Conservation (phyloP, 169 alveolate species). For the Eimeria mitis region DNA sequence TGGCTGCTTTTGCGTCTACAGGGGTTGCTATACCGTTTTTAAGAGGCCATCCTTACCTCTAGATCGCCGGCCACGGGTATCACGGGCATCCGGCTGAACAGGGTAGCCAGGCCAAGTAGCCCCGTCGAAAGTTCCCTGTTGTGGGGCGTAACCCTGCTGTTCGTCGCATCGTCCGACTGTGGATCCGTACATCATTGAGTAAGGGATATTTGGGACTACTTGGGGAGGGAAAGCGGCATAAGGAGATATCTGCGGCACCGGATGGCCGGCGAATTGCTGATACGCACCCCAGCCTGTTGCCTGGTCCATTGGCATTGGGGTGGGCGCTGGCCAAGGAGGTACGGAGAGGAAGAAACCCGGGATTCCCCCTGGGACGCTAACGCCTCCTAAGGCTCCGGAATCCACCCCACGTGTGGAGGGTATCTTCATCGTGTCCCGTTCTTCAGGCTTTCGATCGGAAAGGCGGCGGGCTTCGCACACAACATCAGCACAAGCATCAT, state of each 20-base stretch:
- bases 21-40: neutral
- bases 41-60: constrained; percentile 6
- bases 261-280: neutral
- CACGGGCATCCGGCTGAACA: constrained; percentile 19
- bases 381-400: constrained; percentile 49
- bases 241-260: constrained; percentile 45
- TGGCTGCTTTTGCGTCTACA: neutral
- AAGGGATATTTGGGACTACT: constrained; percentile 6
- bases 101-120: constrained; percentile 35
- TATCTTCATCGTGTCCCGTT: constrained; percentile 39
- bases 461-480: constrained; percentile 52
- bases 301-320: constrained; percentile 69
- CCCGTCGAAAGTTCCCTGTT: constrained; percentile 15
- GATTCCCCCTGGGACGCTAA: constrained; percentile 63
- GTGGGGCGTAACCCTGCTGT: neutral
- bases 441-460: constrained; percentile 47
- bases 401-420: constrained; percentile 21
- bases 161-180: neutral
- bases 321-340: constrained; percentile 73
- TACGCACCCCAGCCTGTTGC: constrained; percentile 27
- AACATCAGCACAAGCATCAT: neutral
- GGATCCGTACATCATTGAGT: constrained; percentile 44
- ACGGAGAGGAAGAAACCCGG: constrained; percentile 64
- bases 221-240: constrained; percentile 55
- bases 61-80: neutral